These are phyloP conservation scores for Ascochyta lentis DNA, from an alignment of 2,329 filamentous ascomycete genomes.

Conservation along the genomic window DNA sequence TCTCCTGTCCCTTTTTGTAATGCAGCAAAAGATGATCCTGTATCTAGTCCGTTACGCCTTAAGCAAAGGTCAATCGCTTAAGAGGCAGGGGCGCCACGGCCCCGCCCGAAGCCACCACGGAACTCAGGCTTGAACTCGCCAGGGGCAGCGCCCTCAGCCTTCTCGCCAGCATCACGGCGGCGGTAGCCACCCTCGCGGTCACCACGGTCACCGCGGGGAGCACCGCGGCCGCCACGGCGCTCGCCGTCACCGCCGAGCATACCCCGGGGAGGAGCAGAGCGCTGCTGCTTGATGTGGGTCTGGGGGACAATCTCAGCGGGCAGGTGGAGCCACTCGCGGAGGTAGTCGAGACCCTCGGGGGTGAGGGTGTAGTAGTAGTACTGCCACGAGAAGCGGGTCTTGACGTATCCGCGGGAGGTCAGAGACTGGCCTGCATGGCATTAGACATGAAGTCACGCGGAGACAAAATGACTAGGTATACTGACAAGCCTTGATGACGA, in stretches of 20 bases:
- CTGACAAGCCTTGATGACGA: slow-evolving; percentile 90
- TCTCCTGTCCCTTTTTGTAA: slow-evolving; percentile 43
- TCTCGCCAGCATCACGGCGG: slow-evolving; percentile 74
- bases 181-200: slow-evolving; percentile 76
- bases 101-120: slow-evolving; percentile 53
- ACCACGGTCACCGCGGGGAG: slow-evolving; percentile 67
- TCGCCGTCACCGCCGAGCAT: slow-evolving; percentile 89
- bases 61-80: slow-evolving; percentile 37
- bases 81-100: slow-evolving; percentile 48
- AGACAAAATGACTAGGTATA: slow-evolving; percentile 11
- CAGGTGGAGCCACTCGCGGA: slow-evolving; percentile 99
- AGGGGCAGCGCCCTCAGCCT: slow-evolving; percentile 49
- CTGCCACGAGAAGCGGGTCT: slow-evolving; percentile 91
- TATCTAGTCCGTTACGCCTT: slow-evolving; percentile 29
- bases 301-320: slow-evolving; percentile 99
- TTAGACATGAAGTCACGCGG: slow-evolving; percentile 20
- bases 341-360: slow-evolving; percentile 99
- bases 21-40: slow-evolving; percentile 40
- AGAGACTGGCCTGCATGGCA: slow-evolving; percentile 75
- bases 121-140: slow-evolving; percentile 54
- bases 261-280: slow-evolving; percentile 94
- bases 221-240: slow-evolving; percentile 82
- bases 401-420: slow-evolving; percentile 96
- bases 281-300: slow-evolving; percentile 99
- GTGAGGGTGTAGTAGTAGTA: slow-evolving; percentile 98